These are phyloP conservation scores for Solanum acaule DNA, from an alignment of 257 asterid genomes.

Conservation along the genomic window DNA sequence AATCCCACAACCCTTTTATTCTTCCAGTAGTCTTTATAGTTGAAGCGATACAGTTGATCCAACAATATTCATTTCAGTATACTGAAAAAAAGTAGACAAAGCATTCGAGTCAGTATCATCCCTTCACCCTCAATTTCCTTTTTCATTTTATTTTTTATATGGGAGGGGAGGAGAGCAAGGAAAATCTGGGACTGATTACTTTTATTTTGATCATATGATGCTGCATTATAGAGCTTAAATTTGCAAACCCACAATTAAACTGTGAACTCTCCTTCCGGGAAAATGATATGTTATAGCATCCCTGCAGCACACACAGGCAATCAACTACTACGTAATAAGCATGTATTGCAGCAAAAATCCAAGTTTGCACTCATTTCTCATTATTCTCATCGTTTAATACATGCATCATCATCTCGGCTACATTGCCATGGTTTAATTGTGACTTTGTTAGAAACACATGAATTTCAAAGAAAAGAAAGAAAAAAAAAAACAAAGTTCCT, in stretches of 20 bases:
- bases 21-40: not conserved
- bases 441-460: slow-evolving; percentile 1
- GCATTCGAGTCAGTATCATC: not conserved
- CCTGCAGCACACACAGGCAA: not conserved
- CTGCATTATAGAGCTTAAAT: not conserved
- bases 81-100: not conserved
- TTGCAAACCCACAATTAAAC: not conserved
- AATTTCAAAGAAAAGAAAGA: not conserved
- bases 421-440: not conserved
- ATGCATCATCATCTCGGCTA: not conserved
- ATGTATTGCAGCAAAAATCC: not conserved
- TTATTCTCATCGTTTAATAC: not conserved
- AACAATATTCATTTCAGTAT: not conserved
- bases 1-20: not conserved
- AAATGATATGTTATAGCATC: not conserved
- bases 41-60: not conserved
- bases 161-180: not conserved
- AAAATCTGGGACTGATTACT: not conserved
- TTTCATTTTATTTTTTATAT: not conserved
- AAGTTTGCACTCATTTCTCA: not conserved
- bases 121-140: not conserved
- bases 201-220: not conserved
- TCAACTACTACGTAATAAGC: not conserved
- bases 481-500: not conserved
- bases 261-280: not conserved